Evolutionary conservation across 805 yeast genomes (phyloP), one percentile per base, ranked within the genome.

Genomic region (Wickerhamiella slavikovae): DNA sequence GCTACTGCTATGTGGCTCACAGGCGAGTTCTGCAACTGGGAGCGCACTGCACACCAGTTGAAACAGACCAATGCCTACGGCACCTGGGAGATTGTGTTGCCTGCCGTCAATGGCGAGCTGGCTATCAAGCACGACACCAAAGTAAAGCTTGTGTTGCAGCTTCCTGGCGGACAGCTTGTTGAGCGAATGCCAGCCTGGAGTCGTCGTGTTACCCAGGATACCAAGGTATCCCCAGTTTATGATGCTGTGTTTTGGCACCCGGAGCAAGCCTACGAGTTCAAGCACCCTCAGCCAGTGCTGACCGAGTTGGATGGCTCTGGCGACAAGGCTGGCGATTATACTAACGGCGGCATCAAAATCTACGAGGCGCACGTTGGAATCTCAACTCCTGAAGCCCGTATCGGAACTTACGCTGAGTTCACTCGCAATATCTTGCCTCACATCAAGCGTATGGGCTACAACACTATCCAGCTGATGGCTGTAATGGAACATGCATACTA

Each of bases 401-500:
- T 89, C 30, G 93, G 93, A 2, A 54, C 85, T 9, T 85, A 85
- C 52, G 70, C 66, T 39, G 91, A 85, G 49, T 85, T 85, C 50
- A 75, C 93, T 10, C 40, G 57, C 26, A 71, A 77, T 38, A 62
- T 82, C 9, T 62, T 85, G 37, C 96, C 96, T n/a, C 62, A 73
- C 26, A 78, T 85, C 40, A 70, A 69, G 41, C 67, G 73, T 37
- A 61, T 83, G 35, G 95, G 95, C 22, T 85, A 85, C 52, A 80
- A 89, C 51, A 71, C 93, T 4, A 75, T 85, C 42, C 98, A 85
- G 54, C 61, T 85, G 46, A 85, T 85, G 98, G 95, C 98, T 0
- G 66, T 85, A 25, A 85, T 85, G 98, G 98, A 85, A 53, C 98
- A 85, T 50, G 96, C 98, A 2, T 85, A 85, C 49, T 85, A 85